phyloP scores from a whole-genome alignment of 2,329 filamentous ascomycete species.

The Trichoderma citrinoviride region DNA sequence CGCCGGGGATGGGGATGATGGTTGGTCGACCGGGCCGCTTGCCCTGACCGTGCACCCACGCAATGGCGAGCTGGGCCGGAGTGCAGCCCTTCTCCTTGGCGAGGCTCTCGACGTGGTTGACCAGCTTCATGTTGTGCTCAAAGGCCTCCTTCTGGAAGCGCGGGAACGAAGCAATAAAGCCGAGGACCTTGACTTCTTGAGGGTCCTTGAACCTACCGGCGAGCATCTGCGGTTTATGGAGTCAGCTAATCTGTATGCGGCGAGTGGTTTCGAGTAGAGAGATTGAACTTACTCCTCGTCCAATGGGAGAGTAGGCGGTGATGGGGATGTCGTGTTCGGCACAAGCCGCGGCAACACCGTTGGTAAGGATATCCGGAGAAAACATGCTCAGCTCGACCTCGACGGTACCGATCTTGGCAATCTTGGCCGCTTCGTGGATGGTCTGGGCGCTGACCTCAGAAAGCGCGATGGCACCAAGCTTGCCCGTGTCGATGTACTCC shows the following conservation, averaged over 20 bases:
- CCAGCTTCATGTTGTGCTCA: slow-evolving; percentile 61
- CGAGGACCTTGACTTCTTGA: slow-evolving; percentile 27
- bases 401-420: slow-evolving; percentile 45
- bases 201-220: slow-evolving; percentile 30
- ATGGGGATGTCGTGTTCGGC: slow-evolving; percentile 65
- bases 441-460: slow-evolving; percentile 51
- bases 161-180: slow-evolving; percentile 40
- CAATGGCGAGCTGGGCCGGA: slow-evolving; percentile 63
- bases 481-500: slow-evolving; percentile 52
- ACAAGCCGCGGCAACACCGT: slow-evolving; percentile 55
- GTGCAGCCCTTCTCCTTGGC: slow-evolving; percentile 60
- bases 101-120: slow-evolving; percentile 54
- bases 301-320: slow-evolving; percentile 57
- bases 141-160: slow-evolving; percentile 64
- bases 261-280: neutral
- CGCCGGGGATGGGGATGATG: slow-evolving; percentile 66
- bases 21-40: slow-evolving; percentile 50
- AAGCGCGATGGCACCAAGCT: slow-evolving; percentile 51
- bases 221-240: slow-evolving; percentile 30
- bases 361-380: slow-evolving; percentile 46
- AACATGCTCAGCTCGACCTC: slow-evolving; percentile 56
- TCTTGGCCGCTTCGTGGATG: slow-evolving; percentile 46
- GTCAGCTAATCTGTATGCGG: neutral
- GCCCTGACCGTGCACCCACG: slow-evolving; percentile 57
- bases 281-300: slow-evolving; percentile 31